A percentile compares a stretch with the other conserved stretches of the same genome.
These are phyloP conservation scores for Porcisia hertigi DNA, from an alignment of 208 protist species.

Conservation along the genomic window DNA sequence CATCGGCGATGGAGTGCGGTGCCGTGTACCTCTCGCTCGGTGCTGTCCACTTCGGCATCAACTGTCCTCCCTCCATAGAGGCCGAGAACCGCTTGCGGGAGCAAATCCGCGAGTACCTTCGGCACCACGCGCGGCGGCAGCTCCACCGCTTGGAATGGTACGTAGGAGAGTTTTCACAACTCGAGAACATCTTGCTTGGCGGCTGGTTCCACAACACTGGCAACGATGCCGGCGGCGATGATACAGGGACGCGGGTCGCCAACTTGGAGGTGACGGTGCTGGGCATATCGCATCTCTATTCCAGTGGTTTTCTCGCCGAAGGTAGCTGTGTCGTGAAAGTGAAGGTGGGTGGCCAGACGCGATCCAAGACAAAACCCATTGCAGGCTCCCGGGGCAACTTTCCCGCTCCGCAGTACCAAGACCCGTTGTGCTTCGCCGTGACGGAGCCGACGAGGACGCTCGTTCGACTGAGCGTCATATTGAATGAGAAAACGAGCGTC, in stretches of 20 bases:
- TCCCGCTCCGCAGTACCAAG: conserved; percentile 32
- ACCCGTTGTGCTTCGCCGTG: conserved; percentile 47
- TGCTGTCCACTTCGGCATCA: conserved; percentile 75
- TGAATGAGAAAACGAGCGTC: conserved; percentile 39
- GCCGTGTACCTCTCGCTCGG: conserved; percentile 65
- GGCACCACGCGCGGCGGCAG: conserved; percentile 34
- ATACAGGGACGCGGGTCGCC: conserved; percentile 16
- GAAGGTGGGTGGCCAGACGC: conserved; percentile 44
- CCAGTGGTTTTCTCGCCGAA: conserved; percentile 40
- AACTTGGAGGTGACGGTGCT: conserved; percentile 48
- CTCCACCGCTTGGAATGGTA: conserved; percentile 85
- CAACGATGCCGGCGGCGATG: conserved; percentile 6
- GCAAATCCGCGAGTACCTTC: conserved; percentile 58
- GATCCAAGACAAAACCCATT: conserved; percentile 35
- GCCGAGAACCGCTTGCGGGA: conserved; percentile 76
- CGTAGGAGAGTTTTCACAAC: conserved; percentile 61
- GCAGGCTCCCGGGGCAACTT: conserved; percentile 47
- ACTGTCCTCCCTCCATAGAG: conserved; percentile 65
- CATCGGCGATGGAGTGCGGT: conserved; percentile 48
- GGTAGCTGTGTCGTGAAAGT: conserved; percentile 64
- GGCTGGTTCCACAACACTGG: conserved; percentile 29
- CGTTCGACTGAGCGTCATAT: conserved; percentile 51
- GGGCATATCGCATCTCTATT: conserved; percentile 49
- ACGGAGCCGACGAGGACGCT: conserved; percentile 42
- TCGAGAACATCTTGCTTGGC: conserved; percentile 46